Evolutionary conservation across 257 asterid genomes (phyloP), one percentile per base, ranked within the genome.

Genomic region (Catharanthus roseus): DNA sequence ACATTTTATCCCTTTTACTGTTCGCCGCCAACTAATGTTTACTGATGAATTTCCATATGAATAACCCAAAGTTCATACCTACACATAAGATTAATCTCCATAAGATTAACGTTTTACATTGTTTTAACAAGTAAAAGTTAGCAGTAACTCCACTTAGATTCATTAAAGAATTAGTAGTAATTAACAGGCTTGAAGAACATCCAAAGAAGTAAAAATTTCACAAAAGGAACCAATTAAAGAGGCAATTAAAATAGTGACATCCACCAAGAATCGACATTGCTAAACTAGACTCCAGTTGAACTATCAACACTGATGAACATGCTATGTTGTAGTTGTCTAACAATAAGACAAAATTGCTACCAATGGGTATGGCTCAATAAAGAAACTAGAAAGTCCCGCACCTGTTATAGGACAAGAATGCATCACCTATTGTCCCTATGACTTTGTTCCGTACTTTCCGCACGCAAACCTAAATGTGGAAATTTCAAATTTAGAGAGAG

Each of bases 391-490:
- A 47, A 49, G 44, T 72, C 18, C 41, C 78, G 38, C 82, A 91
- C 97, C 99, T 86, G 87, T 87, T 73, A 76, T 95, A 95, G 23
- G 87, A 77, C 84, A 91, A 85, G 77, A 74, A 86, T 65, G 88
- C 95, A 34, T 91, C 97, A 36, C 99, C 97, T 60, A 89, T 91
- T 6, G 97, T 88, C 80, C 99, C 97, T 49, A 79, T 72, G 65
- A 95, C 97, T 84, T 95, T 95, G 78, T 95, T 95, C 51, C 99
- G 90, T 34, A 95, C 99, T 77, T 95, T 95, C 62, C 99, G 82
- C 57, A 91, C 90, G 69, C 97, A 93, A 68, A 95, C 90, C 99
- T 91, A 77, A 15, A 78, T 21, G 49, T 58, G 42, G 0, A 80
- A n/a, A 56, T 39, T 68, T 62, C 26, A 67, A 47, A 64, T 56